Base-by-base conservation (phyloP, 176 grass and related monocot genomes). In the Leersia perrieri region DNA sequence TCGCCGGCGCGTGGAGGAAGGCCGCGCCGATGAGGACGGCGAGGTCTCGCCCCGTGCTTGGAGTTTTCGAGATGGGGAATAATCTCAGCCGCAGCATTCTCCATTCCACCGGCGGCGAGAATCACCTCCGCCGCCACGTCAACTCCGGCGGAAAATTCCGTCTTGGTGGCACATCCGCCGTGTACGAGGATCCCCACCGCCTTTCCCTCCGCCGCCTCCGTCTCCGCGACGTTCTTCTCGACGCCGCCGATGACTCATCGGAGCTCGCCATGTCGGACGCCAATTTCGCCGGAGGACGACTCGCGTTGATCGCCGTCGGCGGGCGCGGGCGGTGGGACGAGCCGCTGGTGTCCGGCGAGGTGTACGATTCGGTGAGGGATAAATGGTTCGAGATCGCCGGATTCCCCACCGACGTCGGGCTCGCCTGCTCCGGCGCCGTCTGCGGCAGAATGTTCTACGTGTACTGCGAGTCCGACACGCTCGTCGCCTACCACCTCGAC, bases 401-500 rank as follows among this genome's bases (percentile, higher is more conserved):
- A 11, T 90, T 98, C 70, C 95, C 95, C 36, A 31, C 77, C 10
- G 88, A 94, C 63, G 89, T 98, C 57, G 95, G 95, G 35, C 71
- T 80, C 23, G 77, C 88, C 4, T 98, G 90, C 83, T 83, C 92
- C 47, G 92, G 90, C 75, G 85, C 80, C 0, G 86, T 98, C 63
- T 91, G 88, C 31, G 86, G 86, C 74, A 53, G 79, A 44, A 84
- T 45, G 60, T 93, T 98, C 68, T 98, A 94, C n/a, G 92, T 93
- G 25, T 98, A 93, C 87, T 90, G 92, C 44, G 95, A 98, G 39
- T 77, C 86, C 0, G 92, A 94, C 73, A 93, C 88, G 60, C 81
- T 98, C 55, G 95, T 93, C 27, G 92, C 88, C 10, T 98, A 98
- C 85, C 78, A 98, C 57, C 86, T 98, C 2, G 86, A 92, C 58